Percentiles rank a stretch among this genome's conserved stretches.
Evolutionary conservation across 352 stramenopile genomes (phyloP).

Genomic region (Pythium plurisporium): DNA sequence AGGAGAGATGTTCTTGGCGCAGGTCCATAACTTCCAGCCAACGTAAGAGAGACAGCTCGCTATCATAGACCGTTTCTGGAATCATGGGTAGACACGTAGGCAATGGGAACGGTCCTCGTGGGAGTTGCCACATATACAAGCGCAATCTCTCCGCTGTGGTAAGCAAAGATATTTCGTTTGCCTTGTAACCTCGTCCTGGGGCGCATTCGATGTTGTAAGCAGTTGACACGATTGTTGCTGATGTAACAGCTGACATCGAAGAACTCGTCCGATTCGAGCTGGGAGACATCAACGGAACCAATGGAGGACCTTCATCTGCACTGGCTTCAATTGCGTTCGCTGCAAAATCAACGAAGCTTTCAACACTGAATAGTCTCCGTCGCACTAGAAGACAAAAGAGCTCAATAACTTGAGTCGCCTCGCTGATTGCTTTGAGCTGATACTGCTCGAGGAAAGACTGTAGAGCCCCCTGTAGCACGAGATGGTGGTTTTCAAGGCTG

Average conservation of each 20-base stretch:
- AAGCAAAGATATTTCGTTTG: constrained; percentile 65
- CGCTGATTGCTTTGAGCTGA: constrained; percentile 69
- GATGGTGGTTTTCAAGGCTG: constrained; percentile 42
- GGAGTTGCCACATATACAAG: constrained; percentile 82
- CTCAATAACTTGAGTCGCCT: constrained; percentile 79
- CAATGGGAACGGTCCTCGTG: constrained; percentile 59
- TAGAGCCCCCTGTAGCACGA: constrained; percentile 72
- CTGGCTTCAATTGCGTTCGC: constrained; percentile 44
- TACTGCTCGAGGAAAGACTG: constrained; percentile 73
- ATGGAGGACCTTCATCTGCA: not conserved
- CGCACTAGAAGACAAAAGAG: constrained; percentile 77
- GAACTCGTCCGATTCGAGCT: constrained; percentile 11
- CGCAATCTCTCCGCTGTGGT: constrained; percentile 62
- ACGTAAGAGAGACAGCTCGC: constrained; percentile 55
- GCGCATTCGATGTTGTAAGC: constrained; percentile 86
- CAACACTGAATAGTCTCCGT: constrained; percentile 63
- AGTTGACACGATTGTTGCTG: constrained; percentile 54
- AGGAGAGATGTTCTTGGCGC: constrained; percentile 60
- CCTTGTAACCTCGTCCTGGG: constrained; percentile 81
- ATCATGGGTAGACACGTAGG: constrained; percentile 66
- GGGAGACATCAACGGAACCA: constrained; percentile 16
- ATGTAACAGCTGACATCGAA: constrained; percentile 1
- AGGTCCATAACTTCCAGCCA: constrained; percentile 85
- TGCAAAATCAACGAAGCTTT: constrained; percentile 70
- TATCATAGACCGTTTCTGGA: constrained; percentile 52